Percentiles rank a stretch among this genome's conserved stretches.
These are phyloP conservation scores for Salmacisia buchloeana DNA, from an alignment of 1,284 basidiomycete genomes.

Conservation along the genomic window DNA sequence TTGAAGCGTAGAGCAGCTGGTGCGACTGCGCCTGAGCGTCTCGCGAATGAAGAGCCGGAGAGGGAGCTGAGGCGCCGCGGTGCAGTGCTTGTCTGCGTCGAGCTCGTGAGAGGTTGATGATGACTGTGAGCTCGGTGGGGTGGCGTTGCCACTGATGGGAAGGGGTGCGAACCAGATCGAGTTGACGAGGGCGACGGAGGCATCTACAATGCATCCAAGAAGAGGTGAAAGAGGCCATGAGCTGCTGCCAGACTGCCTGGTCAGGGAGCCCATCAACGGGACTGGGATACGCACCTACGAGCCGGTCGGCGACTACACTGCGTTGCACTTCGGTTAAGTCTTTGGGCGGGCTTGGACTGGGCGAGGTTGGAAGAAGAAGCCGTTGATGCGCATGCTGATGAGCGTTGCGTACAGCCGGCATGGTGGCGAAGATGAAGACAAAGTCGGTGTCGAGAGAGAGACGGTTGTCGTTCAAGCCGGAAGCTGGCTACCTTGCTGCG, in stretches of 20 bases:
- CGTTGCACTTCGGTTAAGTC: neutral
- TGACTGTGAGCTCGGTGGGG: conserved; percentile 4
- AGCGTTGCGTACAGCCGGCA: neutral
- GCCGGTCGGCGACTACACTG: conserved; percentile 2
- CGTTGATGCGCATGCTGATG: neutral
- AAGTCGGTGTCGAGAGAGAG: too few species aligned
- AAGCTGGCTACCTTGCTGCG: too few species aligned
- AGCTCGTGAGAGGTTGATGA: too few species aligned
- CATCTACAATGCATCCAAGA: neutral
- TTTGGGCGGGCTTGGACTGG: neutral
- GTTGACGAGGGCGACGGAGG: neutral
- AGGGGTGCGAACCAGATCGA: conserved; percentile 3
- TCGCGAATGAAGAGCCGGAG: conserved; percentile 45
- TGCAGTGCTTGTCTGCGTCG: neutral
- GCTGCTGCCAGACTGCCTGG: neutral
- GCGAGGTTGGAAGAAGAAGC: neutral
- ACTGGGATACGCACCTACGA: neutral
- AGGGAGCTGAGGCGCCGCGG: conserved; percentile 18
- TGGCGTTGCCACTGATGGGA: conserved; percentile 4
- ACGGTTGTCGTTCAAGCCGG: too few species aligned
- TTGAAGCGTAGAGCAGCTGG: conserved; percentile 45
- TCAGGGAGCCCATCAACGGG: too few species aligned
- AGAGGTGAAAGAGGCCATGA: neutral
- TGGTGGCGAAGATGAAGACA: neutral
- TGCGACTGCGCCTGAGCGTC: conserved; percentile 43